Conservation (phyloP, 23 red algal genomes). For the Cyanidiococcus yangmingshanensis region DNA sequence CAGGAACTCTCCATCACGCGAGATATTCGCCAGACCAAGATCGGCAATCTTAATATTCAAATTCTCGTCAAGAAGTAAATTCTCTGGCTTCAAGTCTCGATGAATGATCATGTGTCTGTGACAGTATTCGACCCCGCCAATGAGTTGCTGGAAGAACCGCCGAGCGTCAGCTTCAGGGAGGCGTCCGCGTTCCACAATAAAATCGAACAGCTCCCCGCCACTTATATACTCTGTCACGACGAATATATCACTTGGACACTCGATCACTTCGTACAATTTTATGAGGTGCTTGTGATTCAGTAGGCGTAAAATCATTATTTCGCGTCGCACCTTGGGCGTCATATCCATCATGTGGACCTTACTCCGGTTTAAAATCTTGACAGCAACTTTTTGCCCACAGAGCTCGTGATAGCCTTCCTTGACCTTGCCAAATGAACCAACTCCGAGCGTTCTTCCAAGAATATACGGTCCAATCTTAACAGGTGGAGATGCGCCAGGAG, state of each 20-base stretch:
- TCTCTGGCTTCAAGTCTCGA: slow-evolving; percentile 96
- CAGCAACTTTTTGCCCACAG: slow-evolving; percentile 88
- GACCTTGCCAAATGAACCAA: slow-evolving; percentile 93
- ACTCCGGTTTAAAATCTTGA: slow-evolving; percentile 96
- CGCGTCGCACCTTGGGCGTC: slow-evolving; percentile 90
- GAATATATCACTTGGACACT: slow-evolving; percentile 78
- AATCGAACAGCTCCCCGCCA: slow-evolving; percentile 93
- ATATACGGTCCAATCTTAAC: slow-evolving; percentile 71
- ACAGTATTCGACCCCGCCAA: slow-evolving; percentile 93
- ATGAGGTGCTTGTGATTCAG: slow-evolving; percentile 93
- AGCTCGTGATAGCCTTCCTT: slow-evolving; percentile 35
- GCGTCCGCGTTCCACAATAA: slow-evolving; percentile 86
- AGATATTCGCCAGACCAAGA: slow-evolving; percentile 89
- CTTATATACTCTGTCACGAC: slow-evolving; percentile 85
- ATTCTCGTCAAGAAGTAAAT: slow-evolving; percentile 76
- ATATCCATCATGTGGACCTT: slow-evolving; percentile 83
- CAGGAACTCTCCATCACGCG: slow-evolving; percentile 88
- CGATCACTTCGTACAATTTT: slow-evolving; percentile 94
- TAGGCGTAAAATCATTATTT: slow-evolving; percentile 89
- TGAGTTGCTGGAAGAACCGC: slow-evolving; percentile 95
- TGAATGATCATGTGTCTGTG: slow-evolving; percentile 95
- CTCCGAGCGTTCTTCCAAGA: slow-evolving; percentile 75
- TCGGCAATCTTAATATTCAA: slow-evolving; percentile 97
- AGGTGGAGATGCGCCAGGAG: background rate
- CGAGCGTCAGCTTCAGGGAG: slow-evolving; percentile 85